Evolutionary conservation across 2,329 filamentous ascomycete genomes (phyloP).

Genomic region (Sordariomycetes sp.): DNA sequence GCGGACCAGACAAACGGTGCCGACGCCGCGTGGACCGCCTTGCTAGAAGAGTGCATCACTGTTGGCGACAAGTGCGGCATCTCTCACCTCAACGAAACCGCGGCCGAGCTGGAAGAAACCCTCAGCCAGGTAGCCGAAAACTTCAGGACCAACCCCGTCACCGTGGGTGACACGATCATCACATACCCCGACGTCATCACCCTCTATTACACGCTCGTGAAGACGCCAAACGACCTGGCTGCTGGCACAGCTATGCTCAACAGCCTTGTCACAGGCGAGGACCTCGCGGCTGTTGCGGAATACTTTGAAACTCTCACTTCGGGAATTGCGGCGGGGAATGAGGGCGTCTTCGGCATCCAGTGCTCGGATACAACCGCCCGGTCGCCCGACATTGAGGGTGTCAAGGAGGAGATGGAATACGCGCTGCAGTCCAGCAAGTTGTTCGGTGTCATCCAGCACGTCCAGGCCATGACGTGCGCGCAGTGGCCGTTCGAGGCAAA

Average conservation of each 20-base stretch:
- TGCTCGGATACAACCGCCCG: conserved; percentile 21
- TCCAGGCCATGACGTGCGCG: conserved; percentile 17
- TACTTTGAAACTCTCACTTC: conserved; percentile 4
- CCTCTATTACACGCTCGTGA: conserved; percentile 24
- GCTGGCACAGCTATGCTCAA: conserved; percentile 27
- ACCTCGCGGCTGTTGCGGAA: conserved; percentile 28
- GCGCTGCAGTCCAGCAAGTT: conserved; percentile 13
- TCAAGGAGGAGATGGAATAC: neutral
- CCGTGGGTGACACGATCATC: conserved; percentile 28
- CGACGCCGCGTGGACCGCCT: neutral
- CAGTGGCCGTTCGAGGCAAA: conserved; percentile 24
- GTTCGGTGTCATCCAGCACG: conserved; percentile 11
- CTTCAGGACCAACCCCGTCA: conserved; percentile 30
- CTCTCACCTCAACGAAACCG: conserved; percentile 35
- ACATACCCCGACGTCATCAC: conserved; percentile 33
- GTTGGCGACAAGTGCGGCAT: conserved; percentile 12
- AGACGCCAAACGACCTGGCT: conserved; percentile 33
- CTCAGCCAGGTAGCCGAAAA: conserved; percentile 26
- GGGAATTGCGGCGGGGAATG: conserved; percentile 9
- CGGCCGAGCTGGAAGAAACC: conserved; percentile 24
- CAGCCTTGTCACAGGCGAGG: conserved; percentile 31
- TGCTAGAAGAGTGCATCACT: neutral
- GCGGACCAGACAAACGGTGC: conserved; percentile 11
- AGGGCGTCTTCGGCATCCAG: conserved; percentile 31
- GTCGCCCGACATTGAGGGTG: neutral